These are phyloP conservation scores for Elongisporangium undulatum DNA, from an alignment of 352 stramenopile genomes.

Conservation along the genomic window DNA sequence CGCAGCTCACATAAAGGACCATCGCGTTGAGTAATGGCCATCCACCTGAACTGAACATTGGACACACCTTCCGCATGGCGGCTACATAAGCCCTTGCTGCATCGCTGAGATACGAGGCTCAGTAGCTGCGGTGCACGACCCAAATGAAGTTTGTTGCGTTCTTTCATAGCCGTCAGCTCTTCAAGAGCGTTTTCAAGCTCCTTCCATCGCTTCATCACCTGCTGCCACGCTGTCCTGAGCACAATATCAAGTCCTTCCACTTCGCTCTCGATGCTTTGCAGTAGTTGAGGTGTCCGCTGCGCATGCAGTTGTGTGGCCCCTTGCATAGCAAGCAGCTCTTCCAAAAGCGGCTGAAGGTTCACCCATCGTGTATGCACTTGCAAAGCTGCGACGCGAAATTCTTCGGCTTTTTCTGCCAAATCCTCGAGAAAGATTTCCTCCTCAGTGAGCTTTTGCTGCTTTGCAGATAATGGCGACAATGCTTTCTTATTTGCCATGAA, in stretches of 20 bases:
- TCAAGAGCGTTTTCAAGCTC: constrained; percentile 40
- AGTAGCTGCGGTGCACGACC: constrained; percentile 44
- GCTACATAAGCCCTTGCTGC: constrained; percentile 48
- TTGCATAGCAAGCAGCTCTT: constrained; percentile 60
- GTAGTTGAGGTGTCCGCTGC: constrained; percentile 36
- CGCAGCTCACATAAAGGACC: constrained; percentile 59
- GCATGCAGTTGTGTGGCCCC: constrained; percentile 43
- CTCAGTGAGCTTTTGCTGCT: constrained; percentile 9
- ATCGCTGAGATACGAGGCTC: constrained; percentile 38
- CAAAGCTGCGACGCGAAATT: constrained; percentile 46
- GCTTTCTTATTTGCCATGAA: constrained; percentile 35
- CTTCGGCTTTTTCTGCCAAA: constrained; percentile 26
- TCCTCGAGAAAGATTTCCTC: constrained; percentile 28
- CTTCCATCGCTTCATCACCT: constrained; percentile 58
- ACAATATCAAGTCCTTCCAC: constrained; percentile 66
- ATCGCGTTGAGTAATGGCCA: constrained; percentile 57
- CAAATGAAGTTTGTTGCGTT: constrained; percentile 60
- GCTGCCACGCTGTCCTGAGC: constrained; percentile 49
- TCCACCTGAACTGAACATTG: constrained; percentile 70
- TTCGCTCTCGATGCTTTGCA: constrained; percentile 35
- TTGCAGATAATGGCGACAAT: constrained; percentile 4
- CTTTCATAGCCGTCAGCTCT: constrained; percentile 51
- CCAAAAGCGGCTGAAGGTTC: constrained; percentile 58
- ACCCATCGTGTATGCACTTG: constrained; percentile 61
- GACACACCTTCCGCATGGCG: constrained; percentile 55